Evolutionary conservation across 2,329 filamentous ascomycete genomes (phyloP).

Genomic region (Teratosphaeria gauchensis): DNA sequence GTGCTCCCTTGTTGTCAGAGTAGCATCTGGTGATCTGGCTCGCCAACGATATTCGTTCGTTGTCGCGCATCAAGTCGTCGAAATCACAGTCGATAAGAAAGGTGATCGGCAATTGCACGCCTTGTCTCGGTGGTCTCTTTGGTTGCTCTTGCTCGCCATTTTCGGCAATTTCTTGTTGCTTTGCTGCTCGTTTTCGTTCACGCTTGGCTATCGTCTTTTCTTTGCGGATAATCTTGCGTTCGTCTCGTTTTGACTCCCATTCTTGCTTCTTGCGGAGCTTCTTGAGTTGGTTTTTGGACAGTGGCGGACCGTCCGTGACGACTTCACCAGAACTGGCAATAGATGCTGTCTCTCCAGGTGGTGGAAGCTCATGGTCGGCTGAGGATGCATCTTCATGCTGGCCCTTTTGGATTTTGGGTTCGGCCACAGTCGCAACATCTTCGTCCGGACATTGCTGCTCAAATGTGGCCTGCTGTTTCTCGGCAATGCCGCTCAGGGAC

Average conservation of each 20-base stretch:
- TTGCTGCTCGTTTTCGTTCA: slow-evolving; percentile 35
- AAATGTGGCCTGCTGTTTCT: not conserved
- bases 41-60: slow-evolving; percentile 72
- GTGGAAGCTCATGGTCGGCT: not conserved
- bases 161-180: slow-evolving; percentile 13
- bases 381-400: not conserved
- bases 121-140: slow-evolving; percentile 8
- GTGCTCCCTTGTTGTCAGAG: slow-evolving; percentile 68
- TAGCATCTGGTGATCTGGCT: slow-evolving; percentile 82
- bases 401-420: not conserved
- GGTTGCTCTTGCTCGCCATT: slow-evolving; percentile 1
- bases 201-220: slow-evolving; percentile 46
- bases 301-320: slow-evolving; percentile 12
- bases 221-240: slow-evolving; percentile 49
- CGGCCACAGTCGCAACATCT: not conserved
- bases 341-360: slow-evolving; percentile 5
- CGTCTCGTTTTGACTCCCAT: slow-evolving; percentile 63
- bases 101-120: slow-evolving; percentile 60
- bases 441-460: not conserved
- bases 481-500: not conserved
- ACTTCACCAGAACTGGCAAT: not conserved
- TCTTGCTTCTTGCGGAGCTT: slow-evolving; percentile 61
- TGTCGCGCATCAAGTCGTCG: slow-evolving; percentile 78
- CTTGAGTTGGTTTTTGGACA: slow-evolving; percentile 84
- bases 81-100: slow-evolving; percentile 88